Evolutionary conservation across 2,329 filamentous ascomycete species (phyloP).

Genomic region (Aspergillus sp.): DNA sequence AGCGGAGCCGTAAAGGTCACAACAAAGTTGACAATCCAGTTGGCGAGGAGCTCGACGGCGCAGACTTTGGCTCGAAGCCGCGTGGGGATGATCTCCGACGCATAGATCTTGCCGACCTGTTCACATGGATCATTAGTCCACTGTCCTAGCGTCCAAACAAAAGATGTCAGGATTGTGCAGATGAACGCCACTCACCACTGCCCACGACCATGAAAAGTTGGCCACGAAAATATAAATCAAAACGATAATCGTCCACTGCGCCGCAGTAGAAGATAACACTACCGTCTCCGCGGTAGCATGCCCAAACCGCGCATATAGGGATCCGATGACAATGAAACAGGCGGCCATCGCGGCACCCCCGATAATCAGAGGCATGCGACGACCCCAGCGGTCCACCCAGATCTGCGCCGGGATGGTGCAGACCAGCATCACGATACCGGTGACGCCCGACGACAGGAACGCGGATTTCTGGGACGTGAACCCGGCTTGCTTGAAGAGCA

Average conservation of each 20-base stretch:
- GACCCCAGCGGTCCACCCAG: constrained; percentile 30
- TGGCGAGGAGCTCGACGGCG: constrained; percentile 14
- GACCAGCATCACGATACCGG: constrained; percentile 28
- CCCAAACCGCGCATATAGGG: constrained; percentile 11
- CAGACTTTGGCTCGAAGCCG: constrained; percentile 13
- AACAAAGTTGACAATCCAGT: constrained; percentile 15
- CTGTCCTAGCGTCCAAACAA: not conserved
- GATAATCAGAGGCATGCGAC: constrained; percentile 25
- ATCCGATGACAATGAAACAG: constrained; percentile 14
- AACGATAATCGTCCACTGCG: constrained; percentile 23
- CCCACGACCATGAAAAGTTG: constrained; percentile 30
- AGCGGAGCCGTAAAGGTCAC: constrained; percentile 12
- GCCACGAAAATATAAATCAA: constrained; percentile 31
- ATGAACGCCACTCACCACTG: constrained; percentile 13
- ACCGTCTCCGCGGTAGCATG: constrained; percentile 13
- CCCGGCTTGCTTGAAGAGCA: constrained; percentile 30
- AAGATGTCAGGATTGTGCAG: not conserved
- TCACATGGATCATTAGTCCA: not conserved
- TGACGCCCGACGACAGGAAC: constrained; percentile 28
- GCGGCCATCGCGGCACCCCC: constrained; percentile 26
- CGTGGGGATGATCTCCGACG: constrained; percentile 16
- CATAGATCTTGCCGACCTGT: constrained; percentile 19
- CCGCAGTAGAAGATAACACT: constrained; percentile 14
- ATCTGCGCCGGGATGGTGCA: constrained; percentile 30
- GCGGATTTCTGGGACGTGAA: constrained; percentile 20